Percentiles rank a stretch among this genome's conserved stretches.
Conservation (phyloP, 495 filamentous ascomycete genomes). For the Hypoxylon cercidicola region DNA sequence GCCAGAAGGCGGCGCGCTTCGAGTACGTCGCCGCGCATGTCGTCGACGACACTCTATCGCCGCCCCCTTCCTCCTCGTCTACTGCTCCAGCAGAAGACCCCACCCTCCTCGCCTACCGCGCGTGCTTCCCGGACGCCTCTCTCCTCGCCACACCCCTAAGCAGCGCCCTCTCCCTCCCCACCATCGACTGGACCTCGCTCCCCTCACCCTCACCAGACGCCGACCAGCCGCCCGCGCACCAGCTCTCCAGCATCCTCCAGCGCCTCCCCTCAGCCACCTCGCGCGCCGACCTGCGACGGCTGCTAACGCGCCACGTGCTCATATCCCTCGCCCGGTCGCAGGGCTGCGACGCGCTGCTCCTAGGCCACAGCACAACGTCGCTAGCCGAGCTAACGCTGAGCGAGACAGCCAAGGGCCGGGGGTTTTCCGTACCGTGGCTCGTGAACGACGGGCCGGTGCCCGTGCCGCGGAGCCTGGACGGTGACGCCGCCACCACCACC, state of each 20-base stretch:
- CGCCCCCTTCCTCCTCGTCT: slow-evolving; percentile 7
- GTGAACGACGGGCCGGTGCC: slow-evolving; percentile 75
- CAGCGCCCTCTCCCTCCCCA: slow-evolving; percentile 56
- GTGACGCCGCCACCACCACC: slow-evolving; percentile 19
- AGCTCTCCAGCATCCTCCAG: slow-evolving; percentile 64
- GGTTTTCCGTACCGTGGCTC: slow-evolving; percentile 82
- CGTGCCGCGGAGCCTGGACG: slow-evolving; percentile 63
- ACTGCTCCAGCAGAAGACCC: slow-evolving; percentile 3
- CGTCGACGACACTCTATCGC: slow-evolving; percentile 52
- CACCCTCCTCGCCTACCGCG: slow-evolving; percentile 39
- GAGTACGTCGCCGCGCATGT: slow-evolving; percentile 74
- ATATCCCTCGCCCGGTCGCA: slow-evolving; percentile 67
- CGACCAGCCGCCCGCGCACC: slow-evolving; percentile 49
- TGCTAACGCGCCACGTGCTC: slow-evolving; percentile 76
- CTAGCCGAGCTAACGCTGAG: slow-evolving; percentile 87
- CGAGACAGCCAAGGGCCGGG: slow-evolving; percentile 90
- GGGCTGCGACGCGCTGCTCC: slow-evolving; percentile 75
- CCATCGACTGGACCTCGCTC: slow-evolving; percentile 57
- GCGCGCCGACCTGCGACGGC: slow-evolving; percentile 73
- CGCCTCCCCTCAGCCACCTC: slow-evolving; percentile 77
- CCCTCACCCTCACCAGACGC: slow-evolving; percentile 44
- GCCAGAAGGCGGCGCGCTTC: slow-evolving; percentile 68
- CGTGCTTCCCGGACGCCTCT: slow-evolving; percentile 67
- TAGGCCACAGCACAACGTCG: slow-evolving; percentile 87
- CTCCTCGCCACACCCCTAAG: slow-evolving; percentile 67